Evolutionary conservation across 495 filamentous ascomycete genomes (phyloP).

Genomic region (Trichoderma reesei): DNA sequence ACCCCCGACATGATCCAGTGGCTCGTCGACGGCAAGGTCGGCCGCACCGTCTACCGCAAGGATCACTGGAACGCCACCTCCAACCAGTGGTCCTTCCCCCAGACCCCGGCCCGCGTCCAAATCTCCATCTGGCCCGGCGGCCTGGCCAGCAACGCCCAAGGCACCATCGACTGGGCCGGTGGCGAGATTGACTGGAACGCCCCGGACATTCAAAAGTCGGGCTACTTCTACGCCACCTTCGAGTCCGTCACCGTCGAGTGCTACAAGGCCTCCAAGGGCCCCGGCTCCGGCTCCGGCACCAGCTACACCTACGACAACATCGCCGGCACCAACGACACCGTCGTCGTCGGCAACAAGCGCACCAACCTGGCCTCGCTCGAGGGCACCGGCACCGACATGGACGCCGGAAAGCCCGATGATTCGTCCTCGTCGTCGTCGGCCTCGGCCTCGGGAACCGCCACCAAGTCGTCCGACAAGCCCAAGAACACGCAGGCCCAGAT

Average conservation of each 20-base stretch:
- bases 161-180: constrained; percentile 88
- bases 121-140: constrained; percentile 96
- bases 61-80: constrained; percentile 77
- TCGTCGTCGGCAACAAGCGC: constrained; percentile 61
- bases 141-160: constrained; percentile 61
- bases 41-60: constrained; percentile 61
- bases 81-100: constrained; percentile 80
- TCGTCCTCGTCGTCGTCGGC: constrained; percentile 15
- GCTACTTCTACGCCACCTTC: constrained; percentile 84
- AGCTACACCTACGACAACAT: constrained; percentile 67
- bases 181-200: constrained; percentile 82
- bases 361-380: constrained; percentile 73
- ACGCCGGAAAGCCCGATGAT: constrained; percentile 28
- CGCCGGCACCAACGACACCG: constrained; percentile 59
- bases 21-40: constrained; percentile 68
- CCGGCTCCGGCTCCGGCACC: constrained; percentile 49
- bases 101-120: constrained; percentile 88
- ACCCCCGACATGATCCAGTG: constrained; percentile 74
- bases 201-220: constrained; percentile 65
- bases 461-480: constrained; percentile 12
- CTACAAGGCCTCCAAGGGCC: constrained; percentile 57
- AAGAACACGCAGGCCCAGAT: constrained; percentile 21
- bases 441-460: constrained; percentile 14
- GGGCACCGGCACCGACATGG: constrained; percentile 67
- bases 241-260: constrained; percentile 71